Percentiles rank a stretch among this genome's conserved stretches.
phyloP scores from a whole-genome alignment of 2,329 filamentous ascomycete species.

The Fusarium sp. region DNA sequence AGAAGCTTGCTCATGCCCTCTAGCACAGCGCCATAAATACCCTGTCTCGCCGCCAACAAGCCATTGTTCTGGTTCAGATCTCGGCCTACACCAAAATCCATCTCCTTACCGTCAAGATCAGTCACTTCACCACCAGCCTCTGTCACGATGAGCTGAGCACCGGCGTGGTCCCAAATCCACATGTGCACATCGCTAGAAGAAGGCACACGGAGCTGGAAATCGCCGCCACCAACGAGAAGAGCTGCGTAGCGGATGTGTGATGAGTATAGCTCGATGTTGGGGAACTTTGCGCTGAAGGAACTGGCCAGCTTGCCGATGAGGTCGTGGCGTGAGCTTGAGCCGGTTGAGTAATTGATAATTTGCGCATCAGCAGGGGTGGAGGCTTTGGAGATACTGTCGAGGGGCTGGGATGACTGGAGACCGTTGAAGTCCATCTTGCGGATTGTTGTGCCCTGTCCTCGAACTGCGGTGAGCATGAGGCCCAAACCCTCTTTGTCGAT shows the following conservation, averaged over 20 bases:
- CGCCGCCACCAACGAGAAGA: conserved; percentile 55
- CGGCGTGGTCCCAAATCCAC: conserved; percentile 67
- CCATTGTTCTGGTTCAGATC: conserved; percentile 53
- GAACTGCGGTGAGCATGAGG: conserved; percentile 54
- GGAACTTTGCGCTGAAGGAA: conserved; percentile 52
- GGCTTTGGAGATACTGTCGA: conserved; percentile 43
- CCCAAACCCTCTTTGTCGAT: conserved; percentile 54
- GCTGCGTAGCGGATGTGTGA: conserved; percentile 58
- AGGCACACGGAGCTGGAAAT: conserved; percentile 54
- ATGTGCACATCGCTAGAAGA: conserved; percentile 38
- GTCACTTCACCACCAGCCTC: conserved; percentile 68
- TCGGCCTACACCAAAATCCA: conserved; percentile 56
- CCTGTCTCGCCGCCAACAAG: conserved; percentile 60
- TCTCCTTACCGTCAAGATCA: conserved; percentile 57
- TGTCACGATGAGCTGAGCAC: conserved; percentile 68
- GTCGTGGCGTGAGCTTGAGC: conserved; percentile 51
- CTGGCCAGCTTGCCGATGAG: conserved; percentile 51
- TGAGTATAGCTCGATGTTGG: conserved; percentile 57
- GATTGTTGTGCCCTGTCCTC: conserved; percentile 51
- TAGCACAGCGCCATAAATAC: conserved; percentile 59
- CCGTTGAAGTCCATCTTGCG: conserved; percentile 44
- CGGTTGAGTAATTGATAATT: conserved; percentile 54
- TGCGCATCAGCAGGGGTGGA: conserved; percentile 45
- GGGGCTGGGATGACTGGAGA: conserved; percentile 37
- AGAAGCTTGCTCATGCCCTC: conserved; percentile 43